Evolutionary conservation across 768 basidiomycete genomes (phyloP), one percentile per base, ranked within the genome.

Genomic region (Dictyophora rubrovolvata): DNA sequence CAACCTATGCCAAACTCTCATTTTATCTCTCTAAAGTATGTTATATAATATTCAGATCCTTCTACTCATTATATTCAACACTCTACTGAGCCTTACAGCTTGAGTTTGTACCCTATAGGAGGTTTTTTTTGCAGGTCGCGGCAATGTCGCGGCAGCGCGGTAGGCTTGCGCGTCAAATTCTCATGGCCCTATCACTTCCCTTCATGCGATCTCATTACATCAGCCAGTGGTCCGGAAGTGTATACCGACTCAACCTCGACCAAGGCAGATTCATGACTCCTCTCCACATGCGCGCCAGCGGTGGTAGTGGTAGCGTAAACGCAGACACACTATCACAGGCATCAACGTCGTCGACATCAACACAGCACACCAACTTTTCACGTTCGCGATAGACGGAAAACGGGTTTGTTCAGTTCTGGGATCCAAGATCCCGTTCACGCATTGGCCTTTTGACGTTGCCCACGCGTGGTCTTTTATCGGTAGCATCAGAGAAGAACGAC

Each of bases 321-420:
- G 7, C 7, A 28, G 75, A 70, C 1, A 75, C 5, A 77, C 82
- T 23, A 83, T 96, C 17, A 72, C 78, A 1, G 96, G 94, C 12
- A 90, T 97, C 60, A 98, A 98, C 68, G 79, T 80, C 23, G 80
- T 97, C 55, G 93, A 99, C 69, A 80, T 98, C 66, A 98, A 98
- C 69, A 83, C 91, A 2, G 88, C 87, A 1, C 96, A 99, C 67
- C 90, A 94, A 28, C 75, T 98, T 1, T 79, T 93, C 65, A 83
- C 85, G 2, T 93, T 97, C 66, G 96, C 94, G 4, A 74, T 92
- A 1, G 94, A 97, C 61, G 90, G 88, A 3, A 79, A n/a, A 80
- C 60, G 89, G 92, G 17, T 83, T 86, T 2, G 88, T 93, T 47
- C 93, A 97, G 69, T 91, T 99, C 66, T 99, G 94, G 93, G 96